Base-by-base conservation (phyloP, 2,329 filamentous ascomycete species). In the Chaetomium strumarium region DNA sequence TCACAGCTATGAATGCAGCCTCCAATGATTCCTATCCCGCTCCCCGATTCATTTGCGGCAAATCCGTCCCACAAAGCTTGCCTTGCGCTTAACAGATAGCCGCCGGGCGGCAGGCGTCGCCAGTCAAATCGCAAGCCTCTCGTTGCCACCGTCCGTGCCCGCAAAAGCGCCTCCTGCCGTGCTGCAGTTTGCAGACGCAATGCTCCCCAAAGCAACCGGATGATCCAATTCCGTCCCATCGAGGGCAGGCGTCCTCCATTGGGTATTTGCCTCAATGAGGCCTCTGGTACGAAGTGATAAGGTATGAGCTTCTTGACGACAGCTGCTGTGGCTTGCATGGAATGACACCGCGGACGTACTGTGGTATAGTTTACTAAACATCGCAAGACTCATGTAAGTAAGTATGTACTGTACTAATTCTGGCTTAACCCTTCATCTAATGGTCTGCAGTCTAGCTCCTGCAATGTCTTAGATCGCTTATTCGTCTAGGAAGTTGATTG, bases 1-100 rank as follows among this genome's bases (percentile, higher is more conserved):
- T 24, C 24, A 24, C 24, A 24, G 24, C 24, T 24, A 24, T 24
- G 24, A 24, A 4, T 24, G 24, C 24, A 24, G 24, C 24, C 7
- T 24, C 24, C 24, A 7, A 24, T 24, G 24, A 24, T 24, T 7
- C 24, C 4, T 24, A 24, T 24, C 39, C 17, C 24, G 39, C 20
- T 31, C 24, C 11, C 10, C 20, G 10, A 33, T 33, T 53, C 42
- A 20, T 4, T 7, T 24, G 24, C 24, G 24, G 24, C 24, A 24
- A 4, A 24, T 24, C 24, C 7, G 4, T 24, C 7, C 24, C 13
- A 17, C 38, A 20, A 13, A 34, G 20, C 8, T 19, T 24, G 43
- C 29, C 48, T 12, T 51, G 52, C 52, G 52, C 52, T 51, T 55
- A 55, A 11, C 14, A 7, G 19, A 30, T 29, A 53, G 38, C 52